These are phyloP conservation scores for Tubosaeta brunneosetosa DNA, from an alignment of 768 basidiomycete genomes.

Conservation along the genomic window DNA sequence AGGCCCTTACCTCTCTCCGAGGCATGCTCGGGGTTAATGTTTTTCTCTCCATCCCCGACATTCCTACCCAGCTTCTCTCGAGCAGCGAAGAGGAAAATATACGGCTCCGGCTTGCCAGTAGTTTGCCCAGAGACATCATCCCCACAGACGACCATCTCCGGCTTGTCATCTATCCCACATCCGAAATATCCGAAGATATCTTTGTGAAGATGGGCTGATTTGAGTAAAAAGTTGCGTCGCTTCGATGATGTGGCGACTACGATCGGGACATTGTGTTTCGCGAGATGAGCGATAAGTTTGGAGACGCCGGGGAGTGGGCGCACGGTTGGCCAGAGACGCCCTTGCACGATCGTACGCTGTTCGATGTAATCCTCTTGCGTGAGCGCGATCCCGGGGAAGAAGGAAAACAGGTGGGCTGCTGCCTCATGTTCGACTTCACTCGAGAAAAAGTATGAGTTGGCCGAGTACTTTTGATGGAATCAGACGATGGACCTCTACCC, in stretches of 20 bases:
- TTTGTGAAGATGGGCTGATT: slow-evolving; percentile 56
- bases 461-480: not conserved
- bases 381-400: slow-evolving; percentile 70
- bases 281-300: slow-evolving; percentile 68
- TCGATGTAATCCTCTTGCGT: slow-evolving; percentile 54
- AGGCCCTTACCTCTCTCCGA: slow-evolving; percentile 58
- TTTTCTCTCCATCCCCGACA: slow-evolving; percentile 46
- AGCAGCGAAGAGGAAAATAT: slow-evolving; percentile 76
- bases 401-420: slow-evolving; percentile 64
- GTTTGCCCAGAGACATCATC: slow-evolving; percentile 58
- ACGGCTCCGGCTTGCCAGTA: slow-evolving; percentile 75
- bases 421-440: slow-evolving; percentile 59
- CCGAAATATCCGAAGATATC: slow-evolving; percentile 46
- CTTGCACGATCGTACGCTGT: slow-evolving; percentile 55
- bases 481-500: slow-evolving; percentile 62
- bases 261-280: slow-evolving; percentile 64
- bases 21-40: slow-evolving; percentile 32
- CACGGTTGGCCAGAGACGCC: slow-evolving; percentile 64
- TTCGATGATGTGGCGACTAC: slow-evolving; percentile 77
- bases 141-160: slow-evolving; percentile 61
- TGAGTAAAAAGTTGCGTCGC: slow-evolving; percentile 60
- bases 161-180: slow-evolving; percentile 12
- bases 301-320: slow-evolving; percentile 68
- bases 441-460: not conserved
- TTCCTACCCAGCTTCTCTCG: slow-evolving; percentile 48